phyloP scores from a whole-genome alignment of 768 basidiomycete species.

The Mycena haematopus region DNA sequence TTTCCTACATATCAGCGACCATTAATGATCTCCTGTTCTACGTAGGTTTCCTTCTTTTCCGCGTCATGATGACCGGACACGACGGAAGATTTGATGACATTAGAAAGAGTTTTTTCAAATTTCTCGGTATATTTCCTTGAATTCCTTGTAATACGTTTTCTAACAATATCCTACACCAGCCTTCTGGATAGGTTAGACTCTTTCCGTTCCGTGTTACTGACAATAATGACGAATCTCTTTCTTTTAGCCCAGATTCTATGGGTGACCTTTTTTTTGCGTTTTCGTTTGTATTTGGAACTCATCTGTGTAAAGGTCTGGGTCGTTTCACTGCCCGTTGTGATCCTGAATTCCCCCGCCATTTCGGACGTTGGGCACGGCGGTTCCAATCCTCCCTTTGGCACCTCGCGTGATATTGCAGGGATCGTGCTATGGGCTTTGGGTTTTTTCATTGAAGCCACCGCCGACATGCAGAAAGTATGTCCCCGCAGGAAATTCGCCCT shows the following conservation, averaged over 20 bases:
- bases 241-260: slow-evolving; percentile 62
- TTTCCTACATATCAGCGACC: not conserved
- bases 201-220: not conserved
- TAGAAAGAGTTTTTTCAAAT: slow-evolving; percentile 68
- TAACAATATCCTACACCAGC: slow-evolving; percentile 35
- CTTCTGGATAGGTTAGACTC: slow-evolving; percentile 59
- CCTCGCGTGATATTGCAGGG: slow-evolving; percentile 66
- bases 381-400: slow-evolving; percentile 64
- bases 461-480: slow-evolving; percentile 20
- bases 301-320: slow-evolving; percentile 53
- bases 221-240: no score
- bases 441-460: slow-evolving; percentile 53
- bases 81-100: slow-evolving; percentile 75
- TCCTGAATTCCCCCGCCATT: slow-evolving; percentile 72
- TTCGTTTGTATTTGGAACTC: not conserved
- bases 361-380: slow-evolving; percentile 52
- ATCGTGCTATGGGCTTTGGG: slow-evolving; percentile 67
- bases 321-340: slow-evolving; percentile 66
- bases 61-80: slow-evolving; percentile 71
- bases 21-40: not conserved
- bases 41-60: slow-evolving; percentile 67
- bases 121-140: slow-evolving; percentile 48
- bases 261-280: slow-evolving; percentile 42
- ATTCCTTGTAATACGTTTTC: not conserved
- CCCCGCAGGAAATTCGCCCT: not conserved